Base-by-base conservation (phyloP, 805 yeast genomes). In the Saturnispora besseyi region DNA sequence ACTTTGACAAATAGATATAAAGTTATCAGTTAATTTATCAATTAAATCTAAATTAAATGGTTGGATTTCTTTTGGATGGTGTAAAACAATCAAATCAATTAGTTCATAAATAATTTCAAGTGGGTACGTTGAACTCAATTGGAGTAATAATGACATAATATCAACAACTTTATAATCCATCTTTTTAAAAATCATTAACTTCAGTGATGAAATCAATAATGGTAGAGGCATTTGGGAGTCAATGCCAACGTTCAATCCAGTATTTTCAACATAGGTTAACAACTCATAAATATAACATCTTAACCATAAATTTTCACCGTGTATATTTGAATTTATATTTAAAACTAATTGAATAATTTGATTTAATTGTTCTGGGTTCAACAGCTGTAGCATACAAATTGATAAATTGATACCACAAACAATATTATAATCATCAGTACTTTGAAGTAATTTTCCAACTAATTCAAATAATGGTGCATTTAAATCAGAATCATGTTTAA, bases 81-180 rank as follows among this genome's bases (percentile, higher is more conserved):
- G 80, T 57, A 88, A 93, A 13, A 91, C 97, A 59, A 93, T 82
- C 56, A 87, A 95, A 69, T 91, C 97, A 87, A 91, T 87, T 5
- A 91, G 93, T 24, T 84, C 84, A 41, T 89, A 79, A 29, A 91
- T 75, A 3, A 88, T 76, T 60, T 93, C 99, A 46, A 85, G 78
- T 60, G 91, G 97, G 53, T 87, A 77, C 46, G 77, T 78, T 57
- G 84, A 81, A 13, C 90, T 81, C 38, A 93, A 66, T 15, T 74
- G 74, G 54, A 91, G 70, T 53, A 93, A 70, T 55, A 78, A 78
- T 51, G 86, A 83, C 87, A 93, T 86, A 1, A 88, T 78, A 24
- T 54, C 43, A 38, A 54, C 43, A 31, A 52, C 50, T 33, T 54
- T 32, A 21, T 47, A 44, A 11, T 43, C 32, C 29, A 32, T 26